Evolutionary conservation across 495 filamentous ascomycete genomes (phyloP), one percentile per base, ranked within the genome.

Genomic region (Aspergillus haitiensis): DNA sequence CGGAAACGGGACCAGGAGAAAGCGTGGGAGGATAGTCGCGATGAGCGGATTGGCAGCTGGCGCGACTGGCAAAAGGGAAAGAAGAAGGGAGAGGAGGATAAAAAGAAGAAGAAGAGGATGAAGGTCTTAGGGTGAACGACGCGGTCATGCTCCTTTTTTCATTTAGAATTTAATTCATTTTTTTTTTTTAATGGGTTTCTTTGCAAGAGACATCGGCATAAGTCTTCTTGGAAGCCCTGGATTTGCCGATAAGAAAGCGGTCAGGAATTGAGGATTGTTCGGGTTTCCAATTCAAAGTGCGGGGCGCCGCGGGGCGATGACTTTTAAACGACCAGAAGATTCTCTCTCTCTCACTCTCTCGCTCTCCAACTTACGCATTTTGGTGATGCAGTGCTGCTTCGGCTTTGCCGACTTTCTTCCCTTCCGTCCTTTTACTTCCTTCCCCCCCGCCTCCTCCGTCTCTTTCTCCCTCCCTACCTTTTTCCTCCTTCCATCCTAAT

Each of bases 1-100:
- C 80, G 92, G 60, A 97, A 97, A 82, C 81, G 95, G 52, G 92
- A 98, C 70, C 86, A 92, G 72, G 92, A 97, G 67, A 82, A 89
- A 73, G 88, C 89, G 40, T 99, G 95, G 95, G 94, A 98, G 79
- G 82, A 88, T 70, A 95, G 87, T 39, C 83, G 95, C 46, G 94
- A 98, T 55, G 82, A 91, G 72, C 83, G 94, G 58, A 98, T 98
- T 75, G 88, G 86, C 32, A 96, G 88, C 71, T 99, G 94, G 94
- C 85, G 95, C 34, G 87, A 92, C 58, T 99, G 93, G 64, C 88
- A 94, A 67, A 92, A 93, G 76, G 81, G 78, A 18, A 71, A 72
- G 52, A 82, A 82, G 53, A 82, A 82, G 27, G 75, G 63, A 0
- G 76, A 67, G 2, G 75, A 77, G 7, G 70, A 75, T 32, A 85